phyloP scores from a whole-genome alignment of 306 rosid genomes.

The Spatholobus suberectus region DNA sequence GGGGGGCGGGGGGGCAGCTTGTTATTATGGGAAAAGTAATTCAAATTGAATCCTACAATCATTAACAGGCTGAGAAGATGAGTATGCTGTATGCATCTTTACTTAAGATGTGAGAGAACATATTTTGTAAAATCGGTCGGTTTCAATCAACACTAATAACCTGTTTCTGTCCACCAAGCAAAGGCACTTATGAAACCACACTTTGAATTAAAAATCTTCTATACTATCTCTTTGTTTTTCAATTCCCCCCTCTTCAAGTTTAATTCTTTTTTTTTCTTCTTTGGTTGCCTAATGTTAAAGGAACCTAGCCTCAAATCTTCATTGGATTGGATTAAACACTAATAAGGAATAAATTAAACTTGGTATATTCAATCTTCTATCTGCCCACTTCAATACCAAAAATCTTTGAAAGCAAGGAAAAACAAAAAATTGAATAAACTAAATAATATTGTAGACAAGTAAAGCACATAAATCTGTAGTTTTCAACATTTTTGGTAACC shows the following conservation, averaged over 20 bases:
- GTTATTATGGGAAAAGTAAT: constrained; percentile 3
- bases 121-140: neutral
- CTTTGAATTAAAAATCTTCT: neutral
- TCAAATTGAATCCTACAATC: constrained; percentile 10
- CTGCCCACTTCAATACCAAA: neutral
- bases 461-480: constrained; percentile 2
- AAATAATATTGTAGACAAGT: neutral
- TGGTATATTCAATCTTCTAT: neutral
- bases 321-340: neutral
- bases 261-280: neutral
- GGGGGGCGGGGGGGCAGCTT: neutral
- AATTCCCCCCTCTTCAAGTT: neutral
- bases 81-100: neutral
- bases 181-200: neutral
- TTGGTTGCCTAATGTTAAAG: neutral
- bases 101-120: neutral
- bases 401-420: neutral
- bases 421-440: neutral
- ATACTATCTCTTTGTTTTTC: neutral
- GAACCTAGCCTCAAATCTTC: neutral
- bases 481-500: neutral
- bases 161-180: neutral
- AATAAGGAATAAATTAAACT: neutral
- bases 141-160: neutral
- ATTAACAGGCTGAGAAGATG: neutral